These are phyloP conservation scores for Chrysopogon serrulatus DNA, from an alignment of 176 grass and related monocot genomes.

Conservation along the genomic window DNA sequence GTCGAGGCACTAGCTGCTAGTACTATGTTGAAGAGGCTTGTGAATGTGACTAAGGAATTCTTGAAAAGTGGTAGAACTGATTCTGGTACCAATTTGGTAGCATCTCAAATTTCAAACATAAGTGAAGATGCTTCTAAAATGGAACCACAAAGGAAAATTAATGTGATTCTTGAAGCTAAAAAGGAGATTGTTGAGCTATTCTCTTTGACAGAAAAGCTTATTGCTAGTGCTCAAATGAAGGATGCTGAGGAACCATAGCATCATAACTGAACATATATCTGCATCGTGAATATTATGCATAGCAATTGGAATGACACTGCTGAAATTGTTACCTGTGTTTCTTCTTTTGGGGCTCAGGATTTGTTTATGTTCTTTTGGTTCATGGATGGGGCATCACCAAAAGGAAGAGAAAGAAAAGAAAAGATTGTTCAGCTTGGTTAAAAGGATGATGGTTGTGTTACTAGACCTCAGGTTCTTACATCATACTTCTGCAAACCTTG, in stretches of 20 bases:
- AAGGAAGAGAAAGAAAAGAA: neutral
- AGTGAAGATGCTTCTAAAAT: neutral
- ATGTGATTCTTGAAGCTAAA: conserved; percentile 43
- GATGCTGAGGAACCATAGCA: conserved; percentile 7
- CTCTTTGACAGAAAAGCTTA: conserved; percentile 49
- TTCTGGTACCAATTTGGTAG: conserved; percentile 4
- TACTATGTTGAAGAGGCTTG: conserved; percentile 35
- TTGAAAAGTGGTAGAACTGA: conserved; percentile 25
- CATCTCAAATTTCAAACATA: neutral
- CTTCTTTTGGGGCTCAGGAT: neutral
- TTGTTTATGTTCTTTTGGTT: neutral
- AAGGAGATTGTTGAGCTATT: conserved; percentile 45
- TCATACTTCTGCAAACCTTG: neutral
- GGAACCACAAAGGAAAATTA: neutral
- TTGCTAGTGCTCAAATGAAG: conserved; percentile 22
- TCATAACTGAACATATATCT: neutral
- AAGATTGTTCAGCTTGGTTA: neutral
- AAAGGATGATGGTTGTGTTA: neutral
- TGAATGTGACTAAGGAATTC: conserved; percentile 21
- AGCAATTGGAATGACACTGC: neutral
- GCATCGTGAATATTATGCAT: neutral
- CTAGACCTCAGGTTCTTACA: neutral
- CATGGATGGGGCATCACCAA: neutral
- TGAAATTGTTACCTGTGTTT: neutral
- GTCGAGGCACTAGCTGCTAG: conserved; percentile 47